A percentile compares a stretch with the other conserved stretches of the same genome.
Conservation (phyloP, 2,329 filamentous ascomycete genomes). For the Dichotomopilus funicola region DNA sequence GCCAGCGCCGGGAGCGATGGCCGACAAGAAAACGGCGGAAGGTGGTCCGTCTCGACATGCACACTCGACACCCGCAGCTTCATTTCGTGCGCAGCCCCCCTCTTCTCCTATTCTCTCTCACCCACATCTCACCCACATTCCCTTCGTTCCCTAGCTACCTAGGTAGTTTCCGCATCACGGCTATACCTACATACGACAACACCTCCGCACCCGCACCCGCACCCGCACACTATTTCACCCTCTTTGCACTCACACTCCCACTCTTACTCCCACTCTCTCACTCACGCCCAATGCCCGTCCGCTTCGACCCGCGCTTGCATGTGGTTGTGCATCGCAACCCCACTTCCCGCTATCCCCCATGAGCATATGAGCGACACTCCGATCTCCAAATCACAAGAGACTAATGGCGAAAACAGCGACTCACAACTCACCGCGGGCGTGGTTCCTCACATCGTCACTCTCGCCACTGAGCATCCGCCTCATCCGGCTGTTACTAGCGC, state of each 20-base stretch:
- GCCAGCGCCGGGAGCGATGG: slow-evolving; percentile 14
- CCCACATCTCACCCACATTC: neutral
- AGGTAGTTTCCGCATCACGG: slow-evolving; percentile 7
- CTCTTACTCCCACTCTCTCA: too few species aligned
- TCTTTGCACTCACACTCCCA: too few species aligned
- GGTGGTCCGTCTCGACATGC: slow-evolving; percentile 36
- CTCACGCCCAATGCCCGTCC: too few species aligned
- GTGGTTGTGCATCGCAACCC: slow-evolving; percentile 23
- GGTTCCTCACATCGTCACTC: slow-evolving; percentile 84
- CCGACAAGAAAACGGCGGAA: slow-evolving; percentile 40
- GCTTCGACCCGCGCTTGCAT: neutral
- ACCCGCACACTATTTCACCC: neutral
- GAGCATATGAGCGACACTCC: neutral
- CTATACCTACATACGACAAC: neutral
- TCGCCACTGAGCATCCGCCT: slow-evolving; percentile 80
- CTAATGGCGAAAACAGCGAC: slow-evolving; percentile 46
- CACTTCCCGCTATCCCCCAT: neutral
- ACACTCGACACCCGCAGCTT: slow-evolving; percentile 41
- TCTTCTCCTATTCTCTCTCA: neutral
- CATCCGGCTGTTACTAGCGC: slow-evolving; percentile 72
- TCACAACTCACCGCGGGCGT: slow-evolving; percentile 73
- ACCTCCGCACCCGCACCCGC: slow-evolving; percentile 11
- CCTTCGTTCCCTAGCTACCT: neutral
- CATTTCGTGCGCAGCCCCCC: slow-evolving; percentile 43
- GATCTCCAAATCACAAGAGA: neutral